These are phyloP conservation scores for Penicillium waksmanii DNA, from an alignment of 495 filamentous ascomycete genomes.

Conservation along the genomic window DNA sequence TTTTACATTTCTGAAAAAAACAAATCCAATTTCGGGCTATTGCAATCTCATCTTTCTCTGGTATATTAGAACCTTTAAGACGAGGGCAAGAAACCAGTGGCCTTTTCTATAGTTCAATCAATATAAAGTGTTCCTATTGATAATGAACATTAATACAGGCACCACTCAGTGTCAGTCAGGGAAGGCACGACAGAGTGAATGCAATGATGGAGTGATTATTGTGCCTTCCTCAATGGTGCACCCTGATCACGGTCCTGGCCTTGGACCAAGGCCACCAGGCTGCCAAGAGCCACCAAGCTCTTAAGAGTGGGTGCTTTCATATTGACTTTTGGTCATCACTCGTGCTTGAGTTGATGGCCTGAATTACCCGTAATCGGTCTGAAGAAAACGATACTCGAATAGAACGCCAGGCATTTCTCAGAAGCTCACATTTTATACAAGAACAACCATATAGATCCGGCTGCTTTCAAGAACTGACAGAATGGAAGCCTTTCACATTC, in stretches of 20 bases:
- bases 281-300: background rate
- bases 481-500: background rate
- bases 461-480: background rate
- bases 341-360: background rate
- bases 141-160: no score
- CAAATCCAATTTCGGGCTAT: no score
- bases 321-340: background rate
- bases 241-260: background rate
- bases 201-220: no score
- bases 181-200: no score
- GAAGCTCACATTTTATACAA: background rate
- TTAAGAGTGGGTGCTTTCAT: background rate
- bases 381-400: background rate
- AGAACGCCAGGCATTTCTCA: background rate
- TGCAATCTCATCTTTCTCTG: no score
- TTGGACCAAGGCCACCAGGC: background rate
- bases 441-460: background rate
- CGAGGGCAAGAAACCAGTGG: no score
- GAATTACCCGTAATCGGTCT: background rate
- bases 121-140: no score
- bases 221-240: no score
- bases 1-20: no score
- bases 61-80: no score
- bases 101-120: no score
- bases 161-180: no score